Evolutionary conservation across 768 basidiomycete genomes (phyloP).

Genomic region (Coprinopsis marcescibilis): DNA sequence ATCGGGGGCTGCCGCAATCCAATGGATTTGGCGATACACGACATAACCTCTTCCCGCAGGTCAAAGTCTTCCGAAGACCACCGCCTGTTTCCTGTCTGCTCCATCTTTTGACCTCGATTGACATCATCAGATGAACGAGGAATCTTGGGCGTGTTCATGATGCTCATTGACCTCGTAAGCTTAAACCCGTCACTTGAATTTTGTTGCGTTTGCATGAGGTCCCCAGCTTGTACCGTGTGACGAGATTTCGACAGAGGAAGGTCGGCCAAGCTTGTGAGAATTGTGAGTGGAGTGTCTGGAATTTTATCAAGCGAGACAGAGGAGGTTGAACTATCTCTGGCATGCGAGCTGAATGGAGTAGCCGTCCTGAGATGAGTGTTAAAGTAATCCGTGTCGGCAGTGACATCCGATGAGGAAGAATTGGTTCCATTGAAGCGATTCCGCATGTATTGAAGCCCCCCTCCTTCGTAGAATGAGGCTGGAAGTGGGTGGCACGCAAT

Average conservation of each 20-base stretch:
- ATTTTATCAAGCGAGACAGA: conserved; percentile 24
- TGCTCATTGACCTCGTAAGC: conserved; percentile 42
- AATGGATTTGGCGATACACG: conserved; percentile 95
- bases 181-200: conserved; percentile 31
- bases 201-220: conserved; percentile 52
- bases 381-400: conserved; percentile 43
- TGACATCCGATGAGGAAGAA: conserved; percentile 39
- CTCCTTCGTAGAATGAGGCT: conserved; percentile 83
- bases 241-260: conserved; percentile 29
- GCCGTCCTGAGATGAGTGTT: conserved; percentile 27
- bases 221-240: conserved; percentile 68
- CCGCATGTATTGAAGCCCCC: conserved; percentile 83
- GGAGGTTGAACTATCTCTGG: conserved; percentile 18
- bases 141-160: conserved; percentile 45
- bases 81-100: conserved; percentile 16
- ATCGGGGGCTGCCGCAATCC: conserved; percentile 86
- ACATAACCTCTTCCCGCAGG: conserved; percentile 95
- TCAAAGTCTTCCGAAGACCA: conserved; percentile 73
- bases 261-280: conserved; percentile 1
- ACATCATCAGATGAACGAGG: conserved; percentile 25
- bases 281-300: conserved; percentile 17
- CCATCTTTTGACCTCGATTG: conserved; percentile 19
- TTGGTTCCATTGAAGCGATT: conserved; percentile 77
- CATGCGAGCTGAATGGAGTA: conserved; percentile 18
- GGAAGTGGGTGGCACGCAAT: conserved; percentile 96